These are phyloP conservation scores for Ogataea glucozyma DNA, from an alignment of 805 yeast species.

Conservation along the genomic window DNA sequence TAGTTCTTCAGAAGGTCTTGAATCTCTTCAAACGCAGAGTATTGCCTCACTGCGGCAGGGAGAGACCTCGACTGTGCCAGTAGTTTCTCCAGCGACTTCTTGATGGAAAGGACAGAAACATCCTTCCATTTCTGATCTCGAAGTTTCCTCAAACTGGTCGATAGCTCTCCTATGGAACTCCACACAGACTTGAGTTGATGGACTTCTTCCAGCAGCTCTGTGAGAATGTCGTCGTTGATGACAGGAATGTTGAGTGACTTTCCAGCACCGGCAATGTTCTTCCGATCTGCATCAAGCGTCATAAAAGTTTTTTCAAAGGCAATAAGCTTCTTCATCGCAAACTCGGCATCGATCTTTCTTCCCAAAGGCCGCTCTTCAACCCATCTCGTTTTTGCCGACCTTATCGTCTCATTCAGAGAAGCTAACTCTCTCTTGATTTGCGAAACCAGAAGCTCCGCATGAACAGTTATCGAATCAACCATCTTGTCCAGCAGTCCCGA, in stretches of 20 bases:
- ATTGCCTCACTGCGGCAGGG: slow-evolving; percentile 62
- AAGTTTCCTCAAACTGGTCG: slow-evolving; percentile 46
- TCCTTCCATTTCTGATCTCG: slow-evolving; percentile 50
- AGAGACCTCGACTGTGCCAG: slow-evolving; percentile 46
- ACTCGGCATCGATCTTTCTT: slow-evolving; percentile 40
- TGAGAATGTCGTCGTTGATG: slow-evolving; percentile 31
- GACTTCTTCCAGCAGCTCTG: slow-evolving; percentile 47
- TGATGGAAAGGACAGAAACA: slow-evolving; percentile 45
- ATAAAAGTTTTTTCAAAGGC: slow-evolving; percentile 24
- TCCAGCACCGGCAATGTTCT: slow-evolving; percentile 36
- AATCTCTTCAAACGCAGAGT: slow-evolving; percentile 66
- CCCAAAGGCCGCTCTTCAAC: slow-evolving; percentile 45
- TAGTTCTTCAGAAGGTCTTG: slow-evolving; percentile 45
- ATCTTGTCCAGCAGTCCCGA: slow-evolving; percentile 40
- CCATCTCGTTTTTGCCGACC: slow-evolving; percentile 48
- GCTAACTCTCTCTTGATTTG: slow-evolving; percentile 44
- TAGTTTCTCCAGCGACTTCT: slow-evolving; percentile 52
- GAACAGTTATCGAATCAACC: slow-evolving; percentile 22
- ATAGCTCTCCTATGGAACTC: slow-evolving; percentile 56
- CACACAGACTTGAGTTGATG: slow-evolving; percentile 61
- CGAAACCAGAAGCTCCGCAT: slow-evolving; percentile 45
- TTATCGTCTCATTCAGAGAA: slow-evolving; percentile 37
- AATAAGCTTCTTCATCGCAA: slow-evolving; percentile 44
- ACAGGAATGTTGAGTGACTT: slow-evolving; percentile 37
- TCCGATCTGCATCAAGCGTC: slow-evolving; percentile 15